Evolutionary conservation across 495 filamentous ascomycete species (phyloP), one percentile per base, ranked within the genome.

Genomic region (Antarctomyces pellizariae): DNA sequence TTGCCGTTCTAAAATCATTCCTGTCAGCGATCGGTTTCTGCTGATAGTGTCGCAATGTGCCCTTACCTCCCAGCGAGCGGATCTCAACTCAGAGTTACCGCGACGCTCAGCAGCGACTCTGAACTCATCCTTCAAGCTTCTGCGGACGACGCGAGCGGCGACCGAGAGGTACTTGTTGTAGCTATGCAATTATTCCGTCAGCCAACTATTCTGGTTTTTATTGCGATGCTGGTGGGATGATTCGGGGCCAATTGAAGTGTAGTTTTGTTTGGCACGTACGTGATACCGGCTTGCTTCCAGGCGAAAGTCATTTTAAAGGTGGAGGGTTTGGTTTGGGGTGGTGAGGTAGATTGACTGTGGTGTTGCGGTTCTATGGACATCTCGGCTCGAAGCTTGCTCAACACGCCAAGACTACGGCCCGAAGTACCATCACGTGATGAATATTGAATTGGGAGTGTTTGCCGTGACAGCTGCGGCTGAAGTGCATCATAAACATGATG

Each of bases 281-380:
- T 90, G 44, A 95, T 60, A 59, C 89, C 86, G 47, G 86, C 73
- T 45, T 82, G 67, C 75, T 93, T 95, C 89, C 89, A 99, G 47
- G 82, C 77, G 56, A 80, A 84, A 52, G 77, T 67, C 86, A 97
- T 97, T 61, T 68, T 80, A 71, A 67, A 50, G 46, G 34, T 39
- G 33, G 34, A 16, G 24, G 21, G 26, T 44, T 36, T 48, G 35
- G 34, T 36, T 47, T 43, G 31, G 39, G 39, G 39, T 33, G 31
- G 24, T 35, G 29, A 31, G 36, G 29, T 28, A n/a, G 22, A 26
- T 17, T 38, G 39, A 34, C 33, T 34, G 42, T 46, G 35, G n/a
- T 37, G 14, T 26, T 25, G 32, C 18, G 18, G 26, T 18, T n/a
- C n/a, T n/a, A n/a, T n/a, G n/a, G n/a, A n/a, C n/a, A n/a, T n/a